Evolutionary conservation across 345 rosid species (phyloP).

Genomic region (Euphorbia tirucalli): DNA sequence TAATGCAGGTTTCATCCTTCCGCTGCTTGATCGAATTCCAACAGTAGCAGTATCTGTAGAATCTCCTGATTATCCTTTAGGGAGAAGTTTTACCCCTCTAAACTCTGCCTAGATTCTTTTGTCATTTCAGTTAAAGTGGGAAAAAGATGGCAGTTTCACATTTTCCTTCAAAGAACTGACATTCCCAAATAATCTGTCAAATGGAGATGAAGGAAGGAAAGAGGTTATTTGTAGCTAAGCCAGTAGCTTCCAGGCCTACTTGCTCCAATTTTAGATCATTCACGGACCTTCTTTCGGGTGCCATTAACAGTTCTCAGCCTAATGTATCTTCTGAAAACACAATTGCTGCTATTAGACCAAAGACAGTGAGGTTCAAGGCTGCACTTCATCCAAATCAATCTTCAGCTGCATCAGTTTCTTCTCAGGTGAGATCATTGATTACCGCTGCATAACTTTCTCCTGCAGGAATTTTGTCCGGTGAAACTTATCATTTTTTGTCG

Average conservation of each 20-base stretch:
- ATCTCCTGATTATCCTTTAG: too few relatives aligned
- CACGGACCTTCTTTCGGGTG: constrained; percentile 74
- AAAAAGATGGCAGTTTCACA: too few relatives aligned
- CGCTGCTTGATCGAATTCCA: too few relatives aligned
- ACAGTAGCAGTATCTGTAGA: too few relatives aligned
- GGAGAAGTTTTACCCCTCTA: too few relatives aligned
- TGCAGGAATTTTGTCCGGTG: constrained; percentile 13
- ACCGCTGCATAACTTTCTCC: background rate
- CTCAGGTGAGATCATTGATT: constrained; percentile 45
- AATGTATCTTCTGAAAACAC: constrained; percentile 36
- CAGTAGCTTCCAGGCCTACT: constrained; percentile 86
- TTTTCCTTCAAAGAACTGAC: constrained; percentile 1
- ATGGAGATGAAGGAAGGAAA: constrained; percentile 76
- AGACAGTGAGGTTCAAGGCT: constrained; percentile 67
- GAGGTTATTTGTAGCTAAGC: constrained; percentile 65
- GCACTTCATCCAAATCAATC: constrained; percentile 35
- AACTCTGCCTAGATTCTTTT: too few relatives aligned
- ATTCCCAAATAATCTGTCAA: constrained; percentile 6
- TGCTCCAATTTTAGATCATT: constrained; percentile 58
- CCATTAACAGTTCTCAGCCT: constrained; percentile 44
- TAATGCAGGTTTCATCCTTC: too few relatives aligned
- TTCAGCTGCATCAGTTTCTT: constrained; percentile 36
- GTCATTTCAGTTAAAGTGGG: too few relatives aligned
- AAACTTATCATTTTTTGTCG: constrained; percentile 16
- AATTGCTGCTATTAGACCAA: constrained; percentile 69